Conservation (phyloP, 306 rosid genomes). For the Alnus glutinosa region DNA sequence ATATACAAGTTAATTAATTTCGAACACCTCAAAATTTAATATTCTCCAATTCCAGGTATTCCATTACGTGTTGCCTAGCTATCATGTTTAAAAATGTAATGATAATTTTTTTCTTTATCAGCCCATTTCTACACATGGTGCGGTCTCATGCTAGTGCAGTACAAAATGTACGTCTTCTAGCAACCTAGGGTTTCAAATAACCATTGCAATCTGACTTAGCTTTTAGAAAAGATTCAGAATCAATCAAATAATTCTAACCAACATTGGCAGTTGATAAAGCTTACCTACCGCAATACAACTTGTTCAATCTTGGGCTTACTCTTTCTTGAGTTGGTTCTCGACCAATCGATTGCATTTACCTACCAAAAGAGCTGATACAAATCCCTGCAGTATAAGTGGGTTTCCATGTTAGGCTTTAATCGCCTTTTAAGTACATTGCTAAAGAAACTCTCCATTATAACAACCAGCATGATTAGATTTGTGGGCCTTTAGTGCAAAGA, state of each 20-base stretch:
- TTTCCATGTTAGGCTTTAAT: slow-evolving; percentile 43
- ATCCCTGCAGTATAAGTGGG: slow-evolving; percentile 37
- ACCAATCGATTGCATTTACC: slow-evolving; percentile 25
- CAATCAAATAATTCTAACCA: not conserved
- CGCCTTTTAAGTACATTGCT: slow-evolving; percentile 44
- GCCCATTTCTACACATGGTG: not conserved
- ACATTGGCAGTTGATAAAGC: not conserved
- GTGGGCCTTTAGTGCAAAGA: slow-evolving; percentile 54
- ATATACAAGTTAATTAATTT: too few relatives aligned
- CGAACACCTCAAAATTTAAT: too few relatives aligned
- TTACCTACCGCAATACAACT: not conserved
- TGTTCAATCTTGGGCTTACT: not conserved
- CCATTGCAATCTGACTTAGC: not conserved
- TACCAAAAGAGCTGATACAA: slow-evolving; percentile 32
- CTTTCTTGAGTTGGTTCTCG: slow-evolving; percentile 20
- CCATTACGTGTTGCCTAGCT: too few relatives aligned
- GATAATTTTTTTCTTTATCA: not conserved
- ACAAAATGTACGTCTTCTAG: not conserved
- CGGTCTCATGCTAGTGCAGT: not conserved
- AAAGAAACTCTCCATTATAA: slow-evolving; percentile 64
- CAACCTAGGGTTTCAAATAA: not conserved
- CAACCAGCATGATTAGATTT: slow-evolving; percentile 89
- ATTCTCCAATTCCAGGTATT: too few relatives aligned
- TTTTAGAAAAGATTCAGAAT: not conserved
- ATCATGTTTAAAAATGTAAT: too few relatives aligned